Evolutionary conservation across 805 yeast species (phyloP).

Genomic region (Metschnikowia santaceciliae): DNA sequence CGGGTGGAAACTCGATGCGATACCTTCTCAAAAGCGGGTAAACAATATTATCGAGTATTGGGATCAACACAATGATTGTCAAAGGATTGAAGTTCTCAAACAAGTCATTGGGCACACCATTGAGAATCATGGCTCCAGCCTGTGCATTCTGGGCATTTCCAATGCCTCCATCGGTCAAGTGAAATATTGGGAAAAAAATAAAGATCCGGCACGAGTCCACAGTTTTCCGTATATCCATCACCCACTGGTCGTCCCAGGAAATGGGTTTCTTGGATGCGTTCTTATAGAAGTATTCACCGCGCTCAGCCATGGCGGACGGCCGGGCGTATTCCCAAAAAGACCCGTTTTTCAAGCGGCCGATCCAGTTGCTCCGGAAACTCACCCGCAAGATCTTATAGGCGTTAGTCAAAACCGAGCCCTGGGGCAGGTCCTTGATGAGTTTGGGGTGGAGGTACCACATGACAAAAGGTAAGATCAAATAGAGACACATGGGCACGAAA

Average conservation of each 20-base stretch:
- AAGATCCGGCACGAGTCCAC: conserved; percentile 44
- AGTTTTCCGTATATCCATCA: conserved; percentile 42
- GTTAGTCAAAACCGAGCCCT: conserved; percentile 47
- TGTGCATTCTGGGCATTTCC: conserved; percentile 48
- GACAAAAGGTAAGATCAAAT: conserved; percentile 28
- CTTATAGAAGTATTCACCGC: conserved; percentile 36
- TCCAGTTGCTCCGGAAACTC: conserved; percentile 41
- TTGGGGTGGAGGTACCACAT: conserved; percentile 22
- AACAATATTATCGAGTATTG: conserved; percentile 45
- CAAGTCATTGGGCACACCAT: conserved; percentile 55
- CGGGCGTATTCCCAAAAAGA: conserved; percentile 49
- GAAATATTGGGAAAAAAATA: conserved; percentile 36
- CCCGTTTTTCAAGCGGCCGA: conserved; percentile 36
- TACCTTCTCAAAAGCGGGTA: conserved; percentile 45
- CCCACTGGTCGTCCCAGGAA: conserved; percentile 45
- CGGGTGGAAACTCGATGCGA: conserved; percentile 29
- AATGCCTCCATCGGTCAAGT: conserved; percentile 46
- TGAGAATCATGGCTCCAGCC: conserved; percentile 50
- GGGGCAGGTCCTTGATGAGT: conserved; percentile 31
- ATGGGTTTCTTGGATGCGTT: conserved; percentile 14
- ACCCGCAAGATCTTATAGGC: conserved; percentile 39
- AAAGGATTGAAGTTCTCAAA: conserved; percentile 53
- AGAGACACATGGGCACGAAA: conserved; percentile 36
- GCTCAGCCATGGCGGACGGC: conserved; percentile 40
- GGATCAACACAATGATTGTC: conserved; percentile 49